Conservation (phyloP, 176 grass and related monocot species). For the Aegilops umbellulata region DNA sequence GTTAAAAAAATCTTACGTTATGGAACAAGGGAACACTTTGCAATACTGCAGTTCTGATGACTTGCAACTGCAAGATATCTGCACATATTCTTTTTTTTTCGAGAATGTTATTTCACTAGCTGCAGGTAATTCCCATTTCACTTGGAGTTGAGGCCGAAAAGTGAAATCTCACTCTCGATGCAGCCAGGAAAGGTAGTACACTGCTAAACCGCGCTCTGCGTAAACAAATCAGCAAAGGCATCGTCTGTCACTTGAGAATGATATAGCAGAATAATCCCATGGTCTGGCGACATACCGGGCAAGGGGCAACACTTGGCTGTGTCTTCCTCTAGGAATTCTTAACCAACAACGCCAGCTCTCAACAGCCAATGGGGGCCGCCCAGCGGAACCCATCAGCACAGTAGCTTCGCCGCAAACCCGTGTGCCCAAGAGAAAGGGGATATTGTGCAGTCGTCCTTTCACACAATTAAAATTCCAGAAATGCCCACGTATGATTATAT, state of each 20-base stretch:
- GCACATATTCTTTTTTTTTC: neutral
- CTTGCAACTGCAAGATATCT: neutral
- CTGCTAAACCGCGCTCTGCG: neutral
- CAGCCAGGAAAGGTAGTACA: neutral
- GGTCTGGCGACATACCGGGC: constrained; percentile 36
- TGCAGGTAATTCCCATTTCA: neutral
- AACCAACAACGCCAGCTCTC: constrained; percentile 28
- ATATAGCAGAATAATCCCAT: constrained; percentile 39
- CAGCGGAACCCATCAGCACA: constrained; percentile 10
- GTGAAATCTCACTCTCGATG: neutral
- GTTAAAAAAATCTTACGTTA: no score
- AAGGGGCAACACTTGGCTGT: constrained; percentile 28
- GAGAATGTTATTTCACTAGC: neutral
- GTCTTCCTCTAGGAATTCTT: constrained; percentile 15
- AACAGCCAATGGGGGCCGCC: constrained; percentile 9
- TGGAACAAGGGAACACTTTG: no score
- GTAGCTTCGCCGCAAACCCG: neutral
- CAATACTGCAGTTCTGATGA: neutral
- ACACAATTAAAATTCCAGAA: neutral
- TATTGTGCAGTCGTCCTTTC: neutral
- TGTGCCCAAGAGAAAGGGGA: neutral
- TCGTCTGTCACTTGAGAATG: neutral
- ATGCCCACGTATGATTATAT: neutral
- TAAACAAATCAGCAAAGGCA: constrained; percentile 29
- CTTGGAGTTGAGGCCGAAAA: constrained; percentile 15